Percentiles rank a stretch among this genome's conserved stretches.
These are phyloP conservation scores for Penicillium chermesinum DNA, from an alignment of 495 filamentous ascomycete species.

Conservation along the genomic window DNA sequence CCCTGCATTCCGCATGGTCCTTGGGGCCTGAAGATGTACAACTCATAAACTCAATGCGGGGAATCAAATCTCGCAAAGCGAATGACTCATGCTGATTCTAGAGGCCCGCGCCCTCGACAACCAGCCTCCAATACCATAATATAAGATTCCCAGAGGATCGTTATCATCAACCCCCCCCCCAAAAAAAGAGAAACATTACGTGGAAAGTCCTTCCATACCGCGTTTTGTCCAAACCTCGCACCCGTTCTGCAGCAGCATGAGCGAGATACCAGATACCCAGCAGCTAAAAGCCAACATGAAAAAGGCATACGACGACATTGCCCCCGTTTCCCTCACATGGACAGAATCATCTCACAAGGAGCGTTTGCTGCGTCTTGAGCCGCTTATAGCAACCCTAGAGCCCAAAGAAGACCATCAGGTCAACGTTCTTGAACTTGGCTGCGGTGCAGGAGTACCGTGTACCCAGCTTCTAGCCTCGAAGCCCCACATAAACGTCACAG, in stretches of 20 bases:
- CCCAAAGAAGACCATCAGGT: not conserved
- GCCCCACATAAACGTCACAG: constrained; percentile 19
- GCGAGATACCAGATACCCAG: not conserved
- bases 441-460: constrained; percentile 34
- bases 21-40: too few relatives aligned
- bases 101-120: too few relatives aligned
- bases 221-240: not conserved
- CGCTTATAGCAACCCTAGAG: constrained; percentile 18
- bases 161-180: too few relatives aligned
- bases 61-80: too few relatives aligned
- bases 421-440: constrained; percentile 37
- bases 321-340: constrained; percentile 35
- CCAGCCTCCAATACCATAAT: too few relatives aligned
- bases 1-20: too few relatives aligned
- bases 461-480: constrained; percentile 24
- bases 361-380: constrained; percentile 27
- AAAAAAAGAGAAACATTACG: too few relatives aligned
- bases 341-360: constrained; percentile 18
- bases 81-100: too few relatives aligned
- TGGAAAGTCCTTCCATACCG: too few relatives aligned
- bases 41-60: too few relatives aligned
- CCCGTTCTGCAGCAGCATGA: not conserved
- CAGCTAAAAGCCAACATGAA: constrained; percentile 19
- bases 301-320: constrained; percentile 38
- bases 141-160: too few relatives aligned